Percentiles rank a stretch among this genome's conserved stretches.
Evolutionary conservation across 768 basidiomycete species (phyloP).

Genomic region (Cyclocybe cylindracea): DNA sequence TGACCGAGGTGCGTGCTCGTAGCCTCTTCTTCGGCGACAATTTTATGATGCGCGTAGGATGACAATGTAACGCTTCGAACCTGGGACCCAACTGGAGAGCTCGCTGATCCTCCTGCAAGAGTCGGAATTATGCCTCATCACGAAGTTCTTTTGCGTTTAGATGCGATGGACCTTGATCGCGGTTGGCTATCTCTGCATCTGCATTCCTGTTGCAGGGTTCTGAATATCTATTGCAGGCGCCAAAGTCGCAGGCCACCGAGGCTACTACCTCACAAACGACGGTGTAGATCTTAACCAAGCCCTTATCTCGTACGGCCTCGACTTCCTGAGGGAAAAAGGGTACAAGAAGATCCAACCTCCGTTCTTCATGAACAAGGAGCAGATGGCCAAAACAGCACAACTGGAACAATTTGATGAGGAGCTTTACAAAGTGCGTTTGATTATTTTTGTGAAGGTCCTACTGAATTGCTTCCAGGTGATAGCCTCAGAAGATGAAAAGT

Average conservation of each 20-base stretch:
- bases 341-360: slow-evolving; percentile 97
- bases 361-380: slow-evolving; percentile 97
- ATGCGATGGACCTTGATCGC: slow-evolving; percentile 96
- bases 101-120: slow-evolving; percentile 70
- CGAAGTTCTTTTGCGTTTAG: slow-evolving; percentile 90
- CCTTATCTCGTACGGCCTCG: slow-evolving; percentile 89
- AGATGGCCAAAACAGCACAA: slow-evolving; percentile 98
- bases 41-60: slow-evolving; percentile 52
- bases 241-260: slow-evolving; percentile 93
- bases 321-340: slow-evolving; percentile 79
- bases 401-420: slow-evolving; percentile 99
- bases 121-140: slow-evolving; percentile 93
- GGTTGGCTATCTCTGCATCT: slow-evolving; percentile 45
- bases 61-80: slow-evolving; percentile 82
- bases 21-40: not conserved
- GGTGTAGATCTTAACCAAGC: slow-evolving; percentile 98
- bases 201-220: not conserved
- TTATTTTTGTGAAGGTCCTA: not conserved
- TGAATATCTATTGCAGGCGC: slow-evolving; percentile 52
- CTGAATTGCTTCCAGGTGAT: slow-evolving; percentile 57
- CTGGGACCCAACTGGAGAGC: slow-evolving; percentile 84
- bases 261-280: slow-evolving; percentile 94
- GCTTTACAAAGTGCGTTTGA: slow-evolving; percentile 77
- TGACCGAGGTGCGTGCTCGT: slow-evolving; percentile 70
- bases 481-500: slow-evolving; percentile 92